Evolutionary conservation across 2,329 filamentous ascomycete species (phyloP), one percentile per base, ranked within the genome.

Genomic region (Coniochaeta ligniaria): DNA sequence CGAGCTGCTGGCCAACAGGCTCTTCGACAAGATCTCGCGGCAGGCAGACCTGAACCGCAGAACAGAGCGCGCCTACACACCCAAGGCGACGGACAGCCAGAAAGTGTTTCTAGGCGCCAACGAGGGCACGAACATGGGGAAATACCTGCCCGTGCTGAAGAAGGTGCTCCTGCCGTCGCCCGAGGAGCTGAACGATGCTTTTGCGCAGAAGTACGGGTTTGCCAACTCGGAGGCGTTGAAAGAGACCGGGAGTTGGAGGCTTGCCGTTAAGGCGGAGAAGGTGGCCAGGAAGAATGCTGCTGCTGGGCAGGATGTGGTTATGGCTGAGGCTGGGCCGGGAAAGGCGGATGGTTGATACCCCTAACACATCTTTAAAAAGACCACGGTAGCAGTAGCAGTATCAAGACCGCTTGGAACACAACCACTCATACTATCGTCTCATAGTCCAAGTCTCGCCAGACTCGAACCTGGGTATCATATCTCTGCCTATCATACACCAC

Each of bases 1-100:
- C 69, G 95, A 98, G 79, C 78, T 96, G 59, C 79, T 99, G 60
- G 86, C 91, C 0, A 87, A 84, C 62, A 84, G 86, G 66, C 76
- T 99, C 58, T 78, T 98, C 62, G 84, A 90, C 68, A 74, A 88
- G 52, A 75, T 85, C 8, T 75, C 80, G 28, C 68, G 64, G 1
- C 78, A 80, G 65, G 61, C 67, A 26, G 63, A 67, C 31, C 59
- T 67, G 35, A 45, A 56, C 45, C 60, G 56, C 17, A 60, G 43
- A 17, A 57, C 28, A 17, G 35, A 57, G n/a, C 28, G 54, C 11
- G n/a, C 14, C 22, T 38, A 36, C 33, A 57, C 58, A 57, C 60
- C 43, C 62, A 71, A 68, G 63, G 68, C 60, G 33, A 68, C 57
- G 1, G 60, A 58, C n/a, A 71, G 67, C 59, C 71, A 75, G 63